phyloP scores from a whole-genome alignment of 768 basidiomycete genomes.

The Tulasnella sp. region DNA sequence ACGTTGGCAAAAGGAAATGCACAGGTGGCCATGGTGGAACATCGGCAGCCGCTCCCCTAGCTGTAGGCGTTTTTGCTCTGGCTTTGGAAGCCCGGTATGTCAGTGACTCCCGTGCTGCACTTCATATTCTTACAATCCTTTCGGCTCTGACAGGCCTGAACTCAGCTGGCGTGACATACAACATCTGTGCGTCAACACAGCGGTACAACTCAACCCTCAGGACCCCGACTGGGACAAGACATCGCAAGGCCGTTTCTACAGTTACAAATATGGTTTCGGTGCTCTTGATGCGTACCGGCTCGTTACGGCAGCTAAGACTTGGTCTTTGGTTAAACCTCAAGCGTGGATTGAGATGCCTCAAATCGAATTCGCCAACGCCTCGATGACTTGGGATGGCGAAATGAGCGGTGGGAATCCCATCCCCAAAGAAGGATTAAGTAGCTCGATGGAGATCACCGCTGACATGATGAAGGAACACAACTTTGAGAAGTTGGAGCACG shows the following conservation, averaged over 20 bases:
- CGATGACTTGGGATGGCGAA: slow-evolving; percentile 44
- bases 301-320: slow-evolving; percentile 69
- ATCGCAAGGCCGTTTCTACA: slow-evolving; percentile 55
- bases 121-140: not conserved
- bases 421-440: slow-evolving; percentile 51
- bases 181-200: slow-evolving; percentile 72
- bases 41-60: slow-evolving; percentile 95
- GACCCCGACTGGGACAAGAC: slow-evolving; percentile 94
- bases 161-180: slow-evolving; percentile 96
- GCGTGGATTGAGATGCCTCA: slow-evolving; percentile 76
- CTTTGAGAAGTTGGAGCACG: slow-evolving; percentile 82
- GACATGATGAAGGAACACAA: slow-evolving; percentile 64
- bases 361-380: slow-evolving; percentile 55
- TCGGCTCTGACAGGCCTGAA: slow-evolving; percentile 55
- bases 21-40: slow-evolving; percentile 85
- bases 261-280: slow-evolving; percentile 96
- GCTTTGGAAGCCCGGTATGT: slow-evolving; percentile 77
- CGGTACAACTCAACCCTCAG: slow-evolving; percentile 68
- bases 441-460: slow-evolving; percentile 56
- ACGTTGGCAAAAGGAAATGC: slow-evolving; percentile 78
- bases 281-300: slow-evolving; percentile 74
- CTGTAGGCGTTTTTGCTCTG: slow-evolving; percentile 86
- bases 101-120: not conserved
- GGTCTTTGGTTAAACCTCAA: slow-evolving; percentile 89
- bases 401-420: slow-evolving; percentile 64